Evolutionary conservation across 805 yeast genomes (phyloP), one percentile per base, ranked within the genome.

Genomic region (Saturnispora quitensis): DNA sequence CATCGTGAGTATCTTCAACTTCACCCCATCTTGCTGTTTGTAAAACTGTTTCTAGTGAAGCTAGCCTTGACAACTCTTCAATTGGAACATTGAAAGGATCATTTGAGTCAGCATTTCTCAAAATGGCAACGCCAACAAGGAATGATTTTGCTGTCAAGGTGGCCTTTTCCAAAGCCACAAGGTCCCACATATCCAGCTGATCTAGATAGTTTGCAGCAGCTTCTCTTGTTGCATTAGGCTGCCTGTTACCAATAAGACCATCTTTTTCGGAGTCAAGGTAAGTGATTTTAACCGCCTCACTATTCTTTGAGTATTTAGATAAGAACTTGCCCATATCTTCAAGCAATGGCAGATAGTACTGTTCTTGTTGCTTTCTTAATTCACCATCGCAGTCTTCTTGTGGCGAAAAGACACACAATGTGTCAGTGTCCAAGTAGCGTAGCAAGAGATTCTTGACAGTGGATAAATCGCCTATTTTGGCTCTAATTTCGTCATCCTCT

Each of bases 1-100:
- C 97, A 66, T 93, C 99, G 64, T 93, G 99, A 2, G 98, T 89
- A 63, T 93, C 99, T 69, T 93, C 98, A 24, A 91, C 98, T 68
- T 91, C 97, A 33, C 99, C 99, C 99, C 99, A 93, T 62, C 82
- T 77, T 22, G 80, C 81, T 35, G 95, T 86, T 69, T 93, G 99
- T 68, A 78, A 79, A 34, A 84, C 81, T 13, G 83, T 82, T 63
- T 93, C 99, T 60, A 93, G 72, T 52, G 85, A 82, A 9, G 89
- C 89, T 53, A 85, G 77, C 60, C 80, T 80, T 1, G 90, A 84
- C 40, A 91, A 75, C 55, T 88, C 86, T 50, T 84, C 89, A 17
- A 86, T 68, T 2, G 80, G 57, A 49, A 76, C 67, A 50, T 70
- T 66, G 40, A 60, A 65, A 2, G 55, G 47, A 42, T 67, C 58